These are phyloP conservation scores for Immersiella caudata DNA, from an alignment of 495 filamentous ascomycete genomes.

Conservation along the genomic window DNA sequence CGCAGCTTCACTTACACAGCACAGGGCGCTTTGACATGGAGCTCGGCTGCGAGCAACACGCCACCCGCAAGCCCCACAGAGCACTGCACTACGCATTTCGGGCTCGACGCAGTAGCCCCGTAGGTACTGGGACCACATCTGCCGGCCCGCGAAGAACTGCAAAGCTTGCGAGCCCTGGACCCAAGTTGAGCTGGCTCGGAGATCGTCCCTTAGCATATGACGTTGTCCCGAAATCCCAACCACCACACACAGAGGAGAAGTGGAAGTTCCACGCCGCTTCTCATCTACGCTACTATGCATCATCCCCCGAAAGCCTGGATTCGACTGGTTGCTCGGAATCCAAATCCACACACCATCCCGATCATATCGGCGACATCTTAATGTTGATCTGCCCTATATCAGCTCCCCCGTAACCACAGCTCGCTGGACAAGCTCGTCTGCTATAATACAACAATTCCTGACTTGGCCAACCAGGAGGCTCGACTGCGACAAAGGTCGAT, in stretches of 20 bases:
- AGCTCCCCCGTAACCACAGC: conserved; percentile 1
- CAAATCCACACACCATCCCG: not conserved
- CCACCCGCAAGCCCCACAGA: conserved; percentile 3
- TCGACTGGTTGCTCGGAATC: not conserved
- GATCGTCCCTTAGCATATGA: not conserved
- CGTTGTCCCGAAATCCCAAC: not conserved
- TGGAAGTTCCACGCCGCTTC: not conserved
- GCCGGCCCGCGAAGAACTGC: conserved; percentile 5
- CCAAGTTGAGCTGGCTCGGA: not conserved
- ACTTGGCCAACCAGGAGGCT: not conserved
- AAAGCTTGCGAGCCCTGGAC: conserved; percentile 1
- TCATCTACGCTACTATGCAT: not conserved
- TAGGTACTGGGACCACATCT: conserved; percentile 4
- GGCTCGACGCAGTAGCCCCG: conserved; percentile 5
- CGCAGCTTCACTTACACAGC: conserved; percentile 5
- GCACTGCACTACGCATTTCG: not conserved
- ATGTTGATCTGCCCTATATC: conserved; percentile 10
- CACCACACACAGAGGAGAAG: not conserved
- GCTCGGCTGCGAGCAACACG: conserved; percentile 10
- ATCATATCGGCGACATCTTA: not conserved
- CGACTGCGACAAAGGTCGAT: not conserved
- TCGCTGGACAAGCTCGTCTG: not conserved
- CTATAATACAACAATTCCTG: not conserved
- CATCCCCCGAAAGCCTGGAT: conserved; percentile 11
- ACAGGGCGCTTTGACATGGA: conserved; percentile 14